Base-by-base conservation (phyloP, 2,329 filamentous ascomycete species). In the Pezicula radicicola region DNA sequence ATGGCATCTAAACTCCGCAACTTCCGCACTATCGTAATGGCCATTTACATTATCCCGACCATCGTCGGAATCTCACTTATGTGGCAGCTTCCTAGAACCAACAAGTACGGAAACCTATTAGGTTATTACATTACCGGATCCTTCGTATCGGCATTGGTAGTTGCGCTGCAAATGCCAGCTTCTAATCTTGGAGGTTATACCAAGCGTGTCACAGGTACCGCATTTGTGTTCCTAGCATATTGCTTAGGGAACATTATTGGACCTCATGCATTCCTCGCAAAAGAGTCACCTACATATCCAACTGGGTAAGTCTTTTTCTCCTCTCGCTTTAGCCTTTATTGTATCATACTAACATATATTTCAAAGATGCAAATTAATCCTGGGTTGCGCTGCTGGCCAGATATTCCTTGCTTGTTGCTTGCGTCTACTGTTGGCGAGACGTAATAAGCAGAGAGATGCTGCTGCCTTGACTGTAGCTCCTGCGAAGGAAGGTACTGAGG, bases 241-340 rank as follows among this genome's bases (percentile, higher is more conserved):
- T 56, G 54, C 37, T 10, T 50, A 4, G 54, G 54, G 9, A 56
- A 56, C 16, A 56, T 56, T 10, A 49, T 62, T 72, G 28, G 68
- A 1, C 83, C 83, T 0, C 84, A 85, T 65, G 84, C 85, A 67
- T 86, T 84, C 65, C 76, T 78, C 47, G 67, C 66, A 0, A 48
- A 59, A 0, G 76, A 79, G 55, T 67, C 74, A 0, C 77, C 77
- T 0, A 60, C 71, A 0, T 83, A 82, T 28, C 65, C 68, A 28
- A 80, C 78, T 0, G 80, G 79, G 30, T 33, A 33, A 33, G 30
- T 33, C 30, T 13, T 33, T 33, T 33, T 7, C 30, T 7, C 30
- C 9, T 33, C 12, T 33, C 30, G 9, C 12, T 30, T 30, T 10
- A 8, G n/a, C n/a, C n/a, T 33, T 33, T 13, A 33, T 3, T 2